phyloP scores from a whole-genome alignment of 495 filamentous ascomycete species.

The Glonium stellatum region DNA sequence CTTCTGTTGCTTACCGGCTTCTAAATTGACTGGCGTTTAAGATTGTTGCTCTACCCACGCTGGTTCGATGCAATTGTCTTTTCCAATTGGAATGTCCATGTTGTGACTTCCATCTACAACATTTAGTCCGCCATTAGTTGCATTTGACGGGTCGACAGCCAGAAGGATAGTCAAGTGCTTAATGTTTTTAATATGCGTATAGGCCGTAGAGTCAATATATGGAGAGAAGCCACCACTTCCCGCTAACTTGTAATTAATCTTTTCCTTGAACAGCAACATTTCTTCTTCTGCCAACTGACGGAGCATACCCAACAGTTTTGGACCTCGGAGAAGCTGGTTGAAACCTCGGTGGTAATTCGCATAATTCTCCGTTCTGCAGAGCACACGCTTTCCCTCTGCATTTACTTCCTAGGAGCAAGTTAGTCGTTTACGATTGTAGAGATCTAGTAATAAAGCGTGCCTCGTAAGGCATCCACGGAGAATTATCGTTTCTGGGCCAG shows the following conservation, averaged over 20 bases:
- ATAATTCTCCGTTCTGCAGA: constrained; percentile 46
- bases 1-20: constrained; percentile 3
- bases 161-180: constrained; percentile 43
- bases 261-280: constrained; percentile 46
- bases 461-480: constrained; percentile 43
- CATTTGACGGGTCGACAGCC: constrained; percentile 39
- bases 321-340: constrained; percentile 38
- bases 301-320: constrained; percentile 34
- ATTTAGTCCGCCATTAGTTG: constrained; percentile 41
- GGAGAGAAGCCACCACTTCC: constrained; percentile 42
- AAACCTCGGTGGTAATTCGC: constrained; percentile 41
- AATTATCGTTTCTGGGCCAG: constrained; percentile 35
- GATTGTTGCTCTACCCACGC: constrained; percentile 38
- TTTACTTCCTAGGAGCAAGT: constrained; percentile 37
- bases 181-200: constrained; percentile 44
- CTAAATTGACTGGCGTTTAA: constrained; percentile 40
- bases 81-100: constrained; percentile 38
- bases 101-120: constrained; percentile 36
- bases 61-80: constrained; percentile 39
- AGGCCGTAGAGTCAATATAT: constrained; percentile 44
- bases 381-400: constrained; percentile 36
- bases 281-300: constrained; percentile 39
- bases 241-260: constrained; percentile 44
- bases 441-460: neutral
- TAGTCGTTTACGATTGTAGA: neutral